A percentile compares a stretch with the other conserved stretches of the same genome.
These are phyloP conservation scores for Cyberlindnera americana DNA, from an alignment of 805 yeast species.

Conservation along the genomic window DNA sequence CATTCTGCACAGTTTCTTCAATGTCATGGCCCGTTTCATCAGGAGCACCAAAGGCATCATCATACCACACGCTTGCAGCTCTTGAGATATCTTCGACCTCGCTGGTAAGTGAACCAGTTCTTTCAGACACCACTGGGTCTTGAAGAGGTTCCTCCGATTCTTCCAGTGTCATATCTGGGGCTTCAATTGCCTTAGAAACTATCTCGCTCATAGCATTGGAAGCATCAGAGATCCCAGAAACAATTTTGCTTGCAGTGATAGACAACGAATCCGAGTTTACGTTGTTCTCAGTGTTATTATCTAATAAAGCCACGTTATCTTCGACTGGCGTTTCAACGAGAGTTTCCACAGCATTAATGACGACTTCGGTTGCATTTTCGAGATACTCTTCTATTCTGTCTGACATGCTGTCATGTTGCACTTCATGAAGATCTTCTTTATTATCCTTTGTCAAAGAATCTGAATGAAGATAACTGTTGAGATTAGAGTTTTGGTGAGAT, in stretches of 20 bases:
- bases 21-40: background rate
- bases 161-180: background rate
- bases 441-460: too few species aligned
- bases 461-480: too few species aligned
- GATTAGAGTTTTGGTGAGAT: too few species aligned
- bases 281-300: too few species aligned
- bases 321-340: conserved; percentile 3
- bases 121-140: background rate
- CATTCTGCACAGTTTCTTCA: background rate
- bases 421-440: too few species aligned
- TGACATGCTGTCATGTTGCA: too few species aligned
- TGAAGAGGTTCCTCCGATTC: background rate
- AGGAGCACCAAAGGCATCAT: conserved; percentile 7
- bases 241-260: conserved; percentile 1
- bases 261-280: background rate
- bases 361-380: background rate
- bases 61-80: conserved; percentile 1
- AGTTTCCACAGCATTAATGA: conserved; percentile 1
- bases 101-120: background rate
- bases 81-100: background rate
- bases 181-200: background rate
- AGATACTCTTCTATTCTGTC: background rate
- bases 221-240: conserved; percentile 2
- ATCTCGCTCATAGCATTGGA: background rate
- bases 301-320: background rate